Evolutionary conservation across 805 yeast species (phyloP).

Genomic region (Nakazawaea holstii): DNA sequence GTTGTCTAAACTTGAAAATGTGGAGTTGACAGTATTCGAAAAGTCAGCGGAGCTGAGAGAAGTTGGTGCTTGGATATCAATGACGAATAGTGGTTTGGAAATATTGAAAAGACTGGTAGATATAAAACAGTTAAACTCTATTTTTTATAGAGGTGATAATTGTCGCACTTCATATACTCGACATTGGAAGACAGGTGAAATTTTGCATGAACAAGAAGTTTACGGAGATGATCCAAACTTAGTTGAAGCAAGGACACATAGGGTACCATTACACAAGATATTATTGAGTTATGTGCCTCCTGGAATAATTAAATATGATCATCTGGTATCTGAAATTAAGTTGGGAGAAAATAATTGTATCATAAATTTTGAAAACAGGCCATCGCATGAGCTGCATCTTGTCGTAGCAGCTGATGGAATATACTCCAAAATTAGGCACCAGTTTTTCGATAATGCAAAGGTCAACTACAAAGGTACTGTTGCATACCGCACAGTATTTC

Average conservation of each 20-base stretch:
- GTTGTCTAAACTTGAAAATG: neutral
- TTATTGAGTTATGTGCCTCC: conserved; percentile 6
- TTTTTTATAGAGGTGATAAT: neutral
- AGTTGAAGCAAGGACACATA: neutral
- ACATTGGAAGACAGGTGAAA: neutral
- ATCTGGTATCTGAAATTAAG: neutral
- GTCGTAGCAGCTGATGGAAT: conserved; percentile 14
- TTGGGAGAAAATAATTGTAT: no score
- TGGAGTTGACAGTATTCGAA: neutral
- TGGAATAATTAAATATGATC: conserved; percentile 10
- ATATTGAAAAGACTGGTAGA: neutral
- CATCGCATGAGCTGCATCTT: conserved; percentile 7
- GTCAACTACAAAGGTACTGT: conserved; percentile 11
- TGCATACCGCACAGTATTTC: conserved; percentile 13
- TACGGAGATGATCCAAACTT: neutral
- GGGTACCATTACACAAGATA: neutral
- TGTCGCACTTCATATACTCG: neutral
- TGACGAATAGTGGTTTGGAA: neutral
- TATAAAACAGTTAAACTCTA: neutral
- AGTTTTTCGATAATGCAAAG: conserved; percentile 4
- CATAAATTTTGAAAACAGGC: neutral
- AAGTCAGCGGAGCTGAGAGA: neutral
- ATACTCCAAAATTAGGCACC: conserved; percentile 12
- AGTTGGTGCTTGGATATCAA: neutral
- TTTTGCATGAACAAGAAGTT: neutral